These are phyloP conservation scores for Populus alba DNA, from an alignment of 345 rosid genomes.

Conservation along the genomic window DNA sequence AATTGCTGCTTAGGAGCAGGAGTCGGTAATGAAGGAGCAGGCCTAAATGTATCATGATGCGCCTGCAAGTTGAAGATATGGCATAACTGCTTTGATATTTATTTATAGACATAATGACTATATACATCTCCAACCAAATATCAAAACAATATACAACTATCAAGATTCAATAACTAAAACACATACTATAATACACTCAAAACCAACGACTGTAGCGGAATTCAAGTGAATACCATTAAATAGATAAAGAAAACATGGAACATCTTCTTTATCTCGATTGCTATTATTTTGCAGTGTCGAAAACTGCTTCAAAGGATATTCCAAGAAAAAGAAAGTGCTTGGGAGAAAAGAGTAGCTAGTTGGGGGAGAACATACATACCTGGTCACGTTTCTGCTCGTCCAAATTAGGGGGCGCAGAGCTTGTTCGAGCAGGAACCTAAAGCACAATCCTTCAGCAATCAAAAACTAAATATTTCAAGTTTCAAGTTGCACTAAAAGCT, in stretches of 20 bases:
- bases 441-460: slow-evolving; percentile 14
- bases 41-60: slow-evolving; percentile 50
- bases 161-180: not conserved
- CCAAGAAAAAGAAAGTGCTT: not conserved
- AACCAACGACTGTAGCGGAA: not conserved
- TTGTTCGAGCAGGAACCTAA: slow-evolving; percentile 92
- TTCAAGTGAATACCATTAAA: not conserved
- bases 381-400: slow-evolving; percentile 95
- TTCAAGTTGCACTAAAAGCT: not conserved
- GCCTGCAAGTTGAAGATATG: slow-evolving; percentile 50
- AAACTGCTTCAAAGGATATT: not conserved
- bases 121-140: not conserved
- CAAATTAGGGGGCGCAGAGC: slow-evolving; percentile 96
- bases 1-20: slow-evolving; percentile 53
- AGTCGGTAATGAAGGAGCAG: slow-evolving; percentile 53
- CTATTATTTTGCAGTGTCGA: not conserved
- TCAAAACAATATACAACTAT: too few species aligned
- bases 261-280: not conserved
- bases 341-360: not conserved
- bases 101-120: not conserved
- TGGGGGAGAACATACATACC: slow-evolving; percentile 36
- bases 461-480: not conserved
- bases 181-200: not conserved
- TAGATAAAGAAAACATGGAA: too few species aligned
- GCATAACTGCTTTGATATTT: not conserved